Conservation (phyloP, 2,329 filamentous ascomycete species). For the Periconia sp. region DNA sequence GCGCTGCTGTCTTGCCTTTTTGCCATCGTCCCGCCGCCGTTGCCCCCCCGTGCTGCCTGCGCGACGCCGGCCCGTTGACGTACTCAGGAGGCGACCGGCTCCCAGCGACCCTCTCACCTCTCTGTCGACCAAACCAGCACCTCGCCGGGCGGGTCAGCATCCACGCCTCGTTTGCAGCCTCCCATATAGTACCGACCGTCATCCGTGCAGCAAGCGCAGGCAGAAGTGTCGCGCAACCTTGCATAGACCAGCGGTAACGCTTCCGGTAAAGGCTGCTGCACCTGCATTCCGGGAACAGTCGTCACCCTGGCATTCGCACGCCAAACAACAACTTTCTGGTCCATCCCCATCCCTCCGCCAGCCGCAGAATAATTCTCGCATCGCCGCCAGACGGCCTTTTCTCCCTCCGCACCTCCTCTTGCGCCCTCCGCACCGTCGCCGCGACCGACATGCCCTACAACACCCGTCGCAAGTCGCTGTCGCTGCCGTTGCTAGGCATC, state of each 20-base stretch:
- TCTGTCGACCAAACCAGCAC: no score
- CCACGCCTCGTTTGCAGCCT: slow-evolving; percentile 9
- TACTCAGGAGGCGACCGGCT: slow-evolving; percentile 44
- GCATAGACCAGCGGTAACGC: slow-evolving; percentile 35
- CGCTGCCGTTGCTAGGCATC: slow-evolving; percentile 89
- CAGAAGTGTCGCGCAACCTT: slow-evolving; percentile 40
- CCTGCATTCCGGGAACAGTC: slow-evolving; percentile 45
- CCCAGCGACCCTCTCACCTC: no score
- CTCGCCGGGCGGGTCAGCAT: slow-evolving; percentile 13
- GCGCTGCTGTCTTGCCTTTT: slow-evolving; percentile 16
- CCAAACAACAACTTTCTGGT: slow-evolving; percentile 38
- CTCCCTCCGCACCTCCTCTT: slow-evolving; percentile 8
- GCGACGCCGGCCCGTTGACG: slow-evolving; percentile 33
- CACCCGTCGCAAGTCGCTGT: slow-evolving; percentile 94
- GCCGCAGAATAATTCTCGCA: slow-evolving; percentile 31
- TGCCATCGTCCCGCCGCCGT: slow-evolving; percentile 16
- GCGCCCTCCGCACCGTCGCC: slow-evolving; percentile 15
- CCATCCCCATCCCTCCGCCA: slow-evolving; percentile 25
- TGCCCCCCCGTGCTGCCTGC: slow-evolving; percentile 12
- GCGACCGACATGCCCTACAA: slow-evolving; percentile 81
- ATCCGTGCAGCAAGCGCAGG: slow-evolving; percentile 21
- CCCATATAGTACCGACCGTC: no score
- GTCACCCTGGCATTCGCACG: slow-evolving; percentile 33
- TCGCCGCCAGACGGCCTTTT: slow-evolving; percentile 2
- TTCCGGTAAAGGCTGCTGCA: slow-evolving; percentile 36